Evolutionary conservation across 495 filamentous ascomycete species (phyloP).

Genomic region (Apodospora peruviana): DNA sequence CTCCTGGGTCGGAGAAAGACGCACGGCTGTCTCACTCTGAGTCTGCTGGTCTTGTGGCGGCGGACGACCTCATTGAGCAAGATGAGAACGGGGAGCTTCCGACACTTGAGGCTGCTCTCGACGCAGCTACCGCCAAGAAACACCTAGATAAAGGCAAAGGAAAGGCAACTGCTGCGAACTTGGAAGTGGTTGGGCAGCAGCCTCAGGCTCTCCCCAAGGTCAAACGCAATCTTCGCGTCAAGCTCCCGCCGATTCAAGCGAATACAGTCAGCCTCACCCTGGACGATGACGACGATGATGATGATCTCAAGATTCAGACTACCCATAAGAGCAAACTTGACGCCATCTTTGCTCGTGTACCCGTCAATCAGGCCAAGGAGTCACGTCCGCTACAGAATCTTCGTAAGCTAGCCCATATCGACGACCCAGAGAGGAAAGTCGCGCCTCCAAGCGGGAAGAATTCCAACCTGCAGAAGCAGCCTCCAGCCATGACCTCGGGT

Average conservation of each 20-base stretch:
- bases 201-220: slow-evolving; percentile 10
- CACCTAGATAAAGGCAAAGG: slow-evolving; percentile 52
- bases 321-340: slow-evolving; percentile 36
- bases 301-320: slow-evolving; percentile 34
- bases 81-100: slow-evolving; percentile 25
- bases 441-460: slow-evolving; percentile 15
- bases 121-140: slow-evolving; percentile 14
- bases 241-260: slow-evolving; percentile 26
- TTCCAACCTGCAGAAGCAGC: slow-evolving; percentile 24
- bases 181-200: slow-evolving; percentile 14
- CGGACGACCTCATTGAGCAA: slow-evolving; percentile 9
- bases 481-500: slow-evolving; percentile 55
- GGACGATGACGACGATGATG: slow-evolving; percentile 34
- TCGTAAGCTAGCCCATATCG: slow-evolving; percentile 68
- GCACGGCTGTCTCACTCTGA: slow-evolving; percentile 5
- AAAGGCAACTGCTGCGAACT: slow-evolving; percentile 32
- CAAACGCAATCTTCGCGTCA: slow-evolving; percentile 38
- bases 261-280: slow-evolving; percentile 24
- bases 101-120: slow-evolving; percentile 23
- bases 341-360: slow-evolving; percentile 65
- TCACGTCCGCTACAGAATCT: slow-evolving; percentile 60
- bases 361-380: slow-evolving; percentile 51
- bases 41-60: not conserved
- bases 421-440: slow-evolving; percentile 45
- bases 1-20: slow-evolving; percentile 1